These are phyloP conservation scores for Myxozyma mucilagina DNA, from an alignment of 805 yeast genomes.

Conservation along the genomic window DNA sequence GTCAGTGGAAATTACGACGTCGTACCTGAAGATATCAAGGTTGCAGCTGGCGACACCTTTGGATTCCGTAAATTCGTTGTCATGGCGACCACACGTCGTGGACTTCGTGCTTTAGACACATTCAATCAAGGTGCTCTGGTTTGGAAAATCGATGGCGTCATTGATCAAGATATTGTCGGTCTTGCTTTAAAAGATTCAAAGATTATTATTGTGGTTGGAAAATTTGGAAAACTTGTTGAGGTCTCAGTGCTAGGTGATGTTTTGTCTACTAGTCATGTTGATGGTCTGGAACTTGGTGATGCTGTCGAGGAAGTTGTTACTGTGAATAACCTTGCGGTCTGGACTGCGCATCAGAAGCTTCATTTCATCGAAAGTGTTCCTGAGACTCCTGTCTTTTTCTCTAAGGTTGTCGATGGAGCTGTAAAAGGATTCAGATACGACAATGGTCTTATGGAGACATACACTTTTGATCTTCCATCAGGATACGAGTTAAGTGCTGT, in stretches of 20 bases:
- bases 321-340: conserved; percentile 17
- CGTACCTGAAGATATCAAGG: conserved; percentile 1
- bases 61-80: conserved; percentile 41
- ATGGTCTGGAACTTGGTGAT: conserved; percentile 16
- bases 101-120: conserved; percentile 39
- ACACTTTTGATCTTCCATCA: conserved; percentile 41
- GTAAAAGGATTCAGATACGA: conserved; percentile 29
- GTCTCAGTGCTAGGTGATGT: conserved; percentile 17
- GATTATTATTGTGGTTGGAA: conserved; percentile 14
- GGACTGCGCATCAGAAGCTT: conserved; percentile 25
- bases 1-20: conserved; percentile 26
- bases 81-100: conserved; percentile 36
- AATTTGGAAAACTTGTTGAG: conserved; percentile 11
- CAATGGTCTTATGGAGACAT: conserved; percentile 40
- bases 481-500: conserved; percentile 47
- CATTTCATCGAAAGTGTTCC: conserved; percentile 10
- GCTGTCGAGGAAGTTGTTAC: conserved; percentile 13
- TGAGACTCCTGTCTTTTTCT: conserved; percentile 17
- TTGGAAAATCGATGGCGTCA: conserved; percentile 34
- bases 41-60: conserved; percentile 35
- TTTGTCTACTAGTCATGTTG: background rate
- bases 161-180: conserved; percentile 19
- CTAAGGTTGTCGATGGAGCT: conserved; percentile 12
- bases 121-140: conserved; percentile 32
- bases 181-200: conserved; percentile 5